Conservation (phyloP, 805 yeast species). For the Lachancea meyersii region DNA sequence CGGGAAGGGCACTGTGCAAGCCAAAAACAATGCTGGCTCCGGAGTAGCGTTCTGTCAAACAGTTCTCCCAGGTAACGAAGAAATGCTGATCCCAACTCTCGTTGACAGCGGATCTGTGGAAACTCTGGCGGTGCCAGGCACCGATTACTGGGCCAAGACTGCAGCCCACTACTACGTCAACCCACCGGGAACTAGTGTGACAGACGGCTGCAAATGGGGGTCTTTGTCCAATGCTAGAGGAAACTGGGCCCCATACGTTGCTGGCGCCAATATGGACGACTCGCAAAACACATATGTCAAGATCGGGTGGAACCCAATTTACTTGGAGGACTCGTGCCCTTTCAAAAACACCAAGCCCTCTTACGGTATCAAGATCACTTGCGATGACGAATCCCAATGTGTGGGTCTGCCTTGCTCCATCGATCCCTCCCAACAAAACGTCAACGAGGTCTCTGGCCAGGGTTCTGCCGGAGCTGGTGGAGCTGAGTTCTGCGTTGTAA, state of each 20-base stretch:
- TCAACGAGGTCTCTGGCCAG: conserved; percentile 47
- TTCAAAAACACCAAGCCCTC: conserved; percentile 51
- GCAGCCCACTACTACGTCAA: conserved; percentile 84
- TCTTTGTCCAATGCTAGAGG: conserved; percentile 60
- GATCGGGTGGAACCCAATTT: conserved; percentile 88
- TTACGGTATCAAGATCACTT: conserved; percentile 68
- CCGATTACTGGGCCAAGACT: conserved; percentile 78
- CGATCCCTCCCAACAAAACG: conserved; percentile 58
- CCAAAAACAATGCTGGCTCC: conserved; percentile 47
- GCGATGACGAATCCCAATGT: conserved; percentile 65
- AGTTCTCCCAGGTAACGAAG: conserved; percentile 90
- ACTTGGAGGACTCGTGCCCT: conserved; percentile 52
- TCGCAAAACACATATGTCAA: conserved; percentile 69
- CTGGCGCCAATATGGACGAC: conserved; percentile 79
- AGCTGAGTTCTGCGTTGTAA: conserved; percentile 78
- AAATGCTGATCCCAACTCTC: conserved; percentile 82
- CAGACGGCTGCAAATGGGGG: conserved; percentile 86
- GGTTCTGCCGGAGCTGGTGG: conserved; percentile 51
- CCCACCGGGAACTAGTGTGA: conserved; percentile 71
- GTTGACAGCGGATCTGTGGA: conserved; percentile 45
- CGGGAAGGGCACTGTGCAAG: conserved; percentile 70
- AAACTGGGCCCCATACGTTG: conserved; percentile 92
- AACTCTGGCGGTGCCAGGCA: conserved; percentile 75
- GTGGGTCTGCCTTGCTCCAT: conserved; percentile 76
- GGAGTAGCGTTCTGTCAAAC: conserved; percentile 87